These are phyloP conservation scores for Herpomyces periplanetae DNA, from an alignment of 2,329 filamentous ascomycete species.

Conservation along the genomic window DNA sequence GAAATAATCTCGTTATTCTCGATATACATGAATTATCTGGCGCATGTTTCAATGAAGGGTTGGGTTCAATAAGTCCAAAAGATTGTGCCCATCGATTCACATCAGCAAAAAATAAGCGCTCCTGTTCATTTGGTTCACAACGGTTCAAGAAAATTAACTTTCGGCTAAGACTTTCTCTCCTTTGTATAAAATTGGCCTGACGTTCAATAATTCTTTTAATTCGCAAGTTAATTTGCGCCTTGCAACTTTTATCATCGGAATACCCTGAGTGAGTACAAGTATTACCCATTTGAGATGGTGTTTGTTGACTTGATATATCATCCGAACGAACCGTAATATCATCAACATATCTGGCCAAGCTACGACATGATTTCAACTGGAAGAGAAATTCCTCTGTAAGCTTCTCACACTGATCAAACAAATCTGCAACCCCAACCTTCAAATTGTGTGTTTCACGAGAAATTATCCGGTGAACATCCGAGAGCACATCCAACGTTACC, in stretches of 20 bases:
- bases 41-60: no score
- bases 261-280: no score
- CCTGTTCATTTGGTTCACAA: no score
- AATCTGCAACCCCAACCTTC: constrained; percentile 25
- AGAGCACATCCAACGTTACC: constrained; percentile 27
- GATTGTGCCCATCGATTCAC: no score
- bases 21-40: no score
- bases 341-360: constrained; percentile 24
- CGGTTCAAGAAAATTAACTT: no score
- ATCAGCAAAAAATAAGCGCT: no score
- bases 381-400: constrained; percentile 24
- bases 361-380: constrained; percentile 23
- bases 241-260: constrained; percentile 12
- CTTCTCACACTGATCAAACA: constrained; percentile 27
- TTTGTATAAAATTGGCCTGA: constrained; percentile 18
- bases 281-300: constrained; percentile 10
- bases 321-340: constrained; percentile 18
- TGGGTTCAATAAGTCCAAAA: no score
- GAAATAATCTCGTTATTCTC: no score
- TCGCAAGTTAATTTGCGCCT: constrained; percentile 17
- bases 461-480: constrained; percentile 28
- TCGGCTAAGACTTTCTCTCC: no score
- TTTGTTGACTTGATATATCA: constrained; percentile 7
- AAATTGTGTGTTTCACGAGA: constrained; percentile 26
- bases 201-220: constrained; percentile 14